Percentiles rank a stretch among this genome's conserved stretches.
These are phyloP conservation scores for Dactylorhiza incarnata DNA, from an alignment of 106 monocot species.

Conservation along the genomic window DNA sequence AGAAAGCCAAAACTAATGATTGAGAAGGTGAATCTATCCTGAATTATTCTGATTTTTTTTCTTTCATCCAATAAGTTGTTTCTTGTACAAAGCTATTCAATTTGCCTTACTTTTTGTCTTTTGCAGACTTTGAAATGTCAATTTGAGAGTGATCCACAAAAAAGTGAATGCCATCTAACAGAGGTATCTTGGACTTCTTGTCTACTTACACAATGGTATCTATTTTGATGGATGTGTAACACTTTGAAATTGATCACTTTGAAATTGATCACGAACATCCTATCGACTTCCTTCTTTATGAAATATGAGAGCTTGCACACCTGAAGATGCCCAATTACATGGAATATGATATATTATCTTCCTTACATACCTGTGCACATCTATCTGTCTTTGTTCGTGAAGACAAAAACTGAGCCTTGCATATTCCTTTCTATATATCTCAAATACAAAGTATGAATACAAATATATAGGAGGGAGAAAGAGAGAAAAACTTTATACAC, in stretches of 20 bases:
- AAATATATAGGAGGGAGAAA: no score
- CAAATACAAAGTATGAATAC: no score
- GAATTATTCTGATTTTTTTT: background rate
- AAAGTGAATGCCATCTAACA: slow-evolving; percentile 29
- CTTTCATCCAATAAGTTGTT: background rate
- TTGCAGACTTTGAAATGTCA: slow-evolving; percentile 48
- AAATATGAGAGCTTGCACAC: background rate
- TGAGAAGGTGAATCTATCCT: slow-evolving; percentile 38
- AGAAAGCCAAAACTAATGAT: slow-evolving; percentile 38
- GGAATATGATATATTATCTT: background rate
- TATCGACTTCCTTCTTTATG: background rate
- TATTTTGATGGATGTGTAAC: slow-evolving; percentile 1
- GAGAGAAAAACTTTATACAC: no score
- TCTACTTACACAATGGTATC: background rate
- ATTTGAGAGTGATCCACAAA: slow-evolving; percentile 15
- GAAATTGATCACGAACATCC: background rate
- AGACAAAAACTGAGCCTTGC: no score
- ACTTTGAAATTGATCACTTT: background rate
- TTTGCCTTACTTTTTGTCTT: background rate
- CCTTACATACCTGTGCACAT: background rate
- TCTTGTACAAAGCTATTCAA: background rate
- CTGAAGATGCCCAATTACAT: background rate
- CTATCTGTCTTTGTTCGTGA: no score
- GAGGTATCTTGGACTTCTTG: slow-evolving; percentile 36
- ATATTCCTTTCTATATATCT: no score